phyloP scores from a whole-genome alignment of 352 stramenopile genomes.

The Globisporangium spiculum region DNA sequence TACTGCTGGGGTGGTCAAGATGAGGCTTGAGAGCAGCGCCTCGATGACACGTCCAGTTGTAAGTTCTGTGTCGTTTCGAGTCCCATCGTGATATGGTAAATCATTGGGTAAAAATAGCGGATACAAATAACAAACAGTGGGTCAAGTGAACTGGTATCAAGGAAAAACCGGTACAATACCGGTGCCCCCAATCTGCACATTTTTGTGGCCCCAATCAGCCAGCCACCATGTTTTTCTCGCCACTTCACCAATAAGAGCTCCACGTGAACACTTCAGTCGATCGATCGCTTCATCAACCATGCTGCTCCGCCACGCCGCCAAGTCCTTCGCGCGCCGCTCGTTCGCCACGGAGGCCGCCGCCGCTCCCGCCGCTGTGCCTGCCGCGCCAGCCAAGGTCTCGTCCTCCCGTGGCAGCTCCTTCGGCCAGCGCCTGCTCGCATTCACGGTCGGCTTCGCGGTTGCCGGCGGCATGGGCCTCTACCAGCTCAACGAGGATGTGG shows the following conservation, averaged over 20 bases:
- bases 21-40: background rate
- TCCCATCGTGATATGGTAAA: background rate
- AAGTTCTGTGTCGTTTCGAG: background rate
- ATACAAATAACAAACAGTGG: background rate
- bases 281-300: background rate
- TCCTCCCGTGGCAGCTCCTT: constrained; percentile 55
- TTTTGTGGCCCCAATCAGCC: constrained; percentile 1
- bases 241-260: constrained; percentile 4
- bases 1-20: background rate
- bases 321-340: constrained; percentile 26
- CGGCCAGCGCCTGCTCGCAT: constrained; percentile 65
- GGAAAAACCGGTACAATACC: background rate
- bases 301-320: constrained; percentile 16
- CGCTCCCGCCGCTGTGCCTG: background rate
- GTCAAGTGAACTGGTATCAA: background rate
- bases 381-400: constrained; percentile 23
- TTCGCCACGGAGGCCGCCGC: constrained; percentile 49
- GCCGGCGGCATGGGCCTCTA: constrained; percentile 65
- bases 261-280: constrained; percentile 9
- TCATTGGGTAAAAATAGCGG: no score
- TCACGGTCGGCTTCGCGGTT: constrained; percentile 63
- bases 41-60: background rate
- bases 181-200: background rate
- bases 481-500: constrained; percentile 69
- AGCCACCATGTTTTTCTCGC: background rate